Evolutionary conservation across 371 early-diverging fungal genomes (phyloP).

Genomic region (Rhizopus arrhizus): DNA sequence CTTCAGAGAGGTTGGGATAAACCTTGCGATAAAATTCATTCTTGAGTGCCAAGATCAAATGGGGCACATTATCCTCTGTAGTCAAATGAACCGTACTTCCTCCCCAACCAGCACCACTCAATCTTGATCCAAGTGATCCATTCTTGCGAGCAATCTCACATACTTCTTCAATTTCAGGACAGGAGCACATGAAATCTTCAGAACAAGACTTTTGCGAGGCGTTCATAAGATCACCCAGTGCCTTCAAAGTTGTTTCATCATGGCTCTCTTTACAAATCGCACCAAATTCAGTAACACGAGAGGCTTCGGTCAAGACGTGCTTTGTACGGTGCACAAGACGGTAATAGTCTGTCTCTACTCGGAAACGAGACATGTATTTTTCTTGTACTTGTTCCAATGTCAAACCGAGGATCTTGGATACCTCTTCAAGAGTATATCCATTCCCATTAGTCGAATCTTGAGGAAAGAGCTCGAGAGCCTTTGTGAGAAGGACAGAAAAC

Average conservation of each 20-base stretch:
- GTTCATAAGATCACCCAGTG: slow-evolving; percentile 87
- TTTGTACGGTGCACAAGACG: slow-evolving; percentile 78
- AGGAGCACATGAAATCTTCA: slow-evolving; percentile 84
- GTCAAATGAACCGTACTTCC: slow-evolving; percentile 91
- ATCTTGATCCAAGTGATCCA: slow-evolving; percentile 83
- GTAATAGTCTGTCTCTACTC: slow-evolving; percentile 73
- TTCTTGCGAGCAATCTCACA: slow-evolving; percentile 66
- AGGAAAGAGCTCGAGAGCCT: slow-evolving; percentile 27
- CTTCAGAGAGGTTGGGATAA: slow-evolving; percentile 59
- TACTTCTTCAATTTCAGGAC: slow-evolving; percentile 86
- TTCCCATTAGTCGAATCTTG: slow-evolving; percentile 33
- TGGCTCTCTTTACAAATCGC: slow-evolving; percentile 60
- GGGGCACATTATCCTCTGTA: slow-evolving; percentile 60
- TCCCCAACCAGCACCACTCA: slow-evolving; percentile 97
- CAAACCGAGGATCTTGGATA: slow-evolving; percentile 62
- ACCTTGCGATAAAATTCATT: slow-evolving; percentile 68
- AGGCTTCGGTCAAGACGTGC: slow-evolving; percentile 85
- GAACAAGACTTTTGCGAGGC: slow-evolving; percentile 85
- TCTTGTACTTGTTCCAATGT: slow-evolving; percentile 56
- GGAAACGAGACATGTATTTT: slow-evolving; percentile 67
- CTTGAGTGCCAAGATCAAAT: slow-evolving; percentile 68
- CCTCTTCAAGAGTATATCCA: slow-evolving; percentile 68
- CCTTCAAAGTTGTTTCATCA: slow-evolving; percentile 31
- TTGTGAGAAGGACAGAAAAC: slow-evolving; percentile 36
- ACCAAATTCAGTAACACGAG: slow-evolving; percentile 80